phyloP scores from a whole-genome alignment of 495 filamentous ascomycete species.

The Chlorociboria aeruginascens region DNA sequence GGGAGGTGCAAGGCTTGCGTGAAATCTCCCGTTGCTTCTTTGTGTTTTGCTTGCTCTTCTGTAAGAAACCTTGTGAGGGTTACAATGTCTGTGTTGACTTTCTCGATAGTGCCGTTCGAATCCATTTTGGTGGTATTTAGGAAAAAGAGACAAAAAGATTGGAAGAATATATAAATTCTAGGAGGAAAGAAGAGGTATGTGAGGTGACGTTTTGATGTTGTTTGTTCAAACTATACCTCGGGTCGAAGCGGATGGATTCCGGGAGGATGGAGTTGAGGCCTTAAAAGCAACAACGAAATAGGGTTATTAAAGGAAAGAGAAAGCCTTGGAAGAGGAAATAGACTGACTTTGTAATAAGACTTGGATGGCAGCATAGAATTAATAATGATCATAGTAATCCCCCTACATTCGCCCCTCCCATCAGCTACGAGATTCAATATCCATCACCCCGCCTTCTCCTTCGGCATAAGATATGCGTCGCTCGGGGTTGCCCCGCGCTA shows the following conservation, averaged over 20 bases:
- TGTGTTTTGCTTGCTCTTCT: conserved; percentile 87
- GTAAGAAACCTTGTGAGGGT: conserved; percentile 92
- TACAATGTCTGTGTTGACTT: conserved; percentile 90
- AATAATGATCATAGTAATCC: background rate
- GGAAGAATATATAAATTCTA: background rate
- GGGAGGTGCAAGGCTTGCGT: conserved; percentile 49
- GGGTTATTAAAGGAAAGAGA: background rate
- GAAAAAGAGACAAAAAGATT: background rate
- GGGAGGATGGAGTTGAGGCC: conserved; percentile 4
- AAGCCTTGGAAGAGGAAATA: conserved; percentile 1
- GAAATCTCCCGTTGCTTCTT: conserved; percentile 95
- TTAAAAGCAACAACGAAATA: background rate
- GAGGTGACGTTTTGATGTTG: conserved; percentile 2
- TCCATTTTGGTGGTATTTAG: conserved; percentile 19
- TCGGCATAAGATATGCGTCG: conserved; percentile 10
- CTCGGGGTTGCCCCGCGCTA: conserved; percentile 8
- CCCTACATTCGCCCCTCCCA: background rate
- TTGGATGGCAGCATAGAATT: conserved; percentile 9
- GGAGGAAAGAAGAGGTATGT: background rate
- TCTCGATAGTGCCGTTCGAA: conserved; percentile 39
- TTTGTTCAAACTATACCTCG: conserved; percentile 10
- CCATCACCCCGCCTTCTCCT: conserved; percentile 8
- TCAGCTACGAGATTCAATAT: background rate
- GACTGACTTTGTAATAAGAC: conserved; percentile 13
- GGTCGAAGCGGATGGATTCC: conserved; percentile 11